Evolutionary conservation across 345 rosid genomes (phyloP).

Genomic region (Melaleuca quinquenervia): DNA sequence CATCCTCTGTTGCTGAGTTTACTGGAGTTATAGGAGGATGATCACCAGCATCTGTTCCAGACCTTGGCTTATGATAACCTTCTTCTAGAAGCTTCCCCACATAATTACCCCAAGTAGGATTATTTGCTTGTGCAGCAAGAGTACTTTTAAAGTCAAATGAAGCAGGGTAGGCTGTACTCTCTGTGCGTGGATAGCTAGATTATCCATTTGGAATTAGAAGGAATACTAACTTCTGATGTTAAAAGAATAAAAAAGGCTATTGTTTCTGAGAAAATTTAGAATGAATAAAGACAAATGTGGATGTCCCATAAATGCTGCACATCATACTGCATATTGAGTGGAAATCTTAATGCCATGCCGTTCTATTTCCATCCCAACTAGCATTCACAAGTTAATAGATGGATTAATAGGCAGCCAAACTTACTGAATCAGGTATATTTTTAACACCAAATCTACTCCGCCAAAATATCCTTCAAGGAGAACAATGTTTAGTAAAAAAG

Average conservation of each 20-base stretch:
- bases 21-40: slow-evolving; percentile 98
- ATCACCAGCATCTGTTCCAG: slow-evolving; percentile 91
- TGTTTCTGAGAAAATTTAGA: background rate
- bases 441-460: background rate
- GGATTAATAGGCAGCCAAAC: background rate
- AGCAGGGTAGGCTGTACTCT: slow-evolving; percentile 93
- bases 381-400: background rate
- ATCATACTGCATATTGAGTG: background rate
- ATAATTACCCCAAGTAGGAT: slow-evolving; percentile 47
- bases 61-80: slow-evolving; percentile 56
- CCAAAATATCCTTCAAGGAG: background rate
- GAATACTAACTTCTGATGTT: background rate
- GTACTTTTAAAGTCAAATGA: slow-evolving; percentile 80
- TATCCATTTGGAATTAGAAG: background rate
- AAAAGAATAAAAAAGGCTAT: background rate
- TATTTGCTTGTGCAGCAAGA: slow-evolving; percentile 49
- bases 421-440: background rate
- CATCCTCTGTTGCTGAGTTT: slow-evolving; percentile 60
- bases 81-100: slow-evolving; percentile 50
- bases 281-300: background rate
- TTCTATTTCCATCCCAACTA: background rate
- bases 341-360: background rate
- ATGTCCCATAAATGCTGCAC: background rate
- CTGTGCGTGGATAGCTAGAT: slow-evolving; percentile 87
- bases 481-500: background rate